Conservation (phyloP, 306 rosid species). For the Inga leiocalycina region DNA sequence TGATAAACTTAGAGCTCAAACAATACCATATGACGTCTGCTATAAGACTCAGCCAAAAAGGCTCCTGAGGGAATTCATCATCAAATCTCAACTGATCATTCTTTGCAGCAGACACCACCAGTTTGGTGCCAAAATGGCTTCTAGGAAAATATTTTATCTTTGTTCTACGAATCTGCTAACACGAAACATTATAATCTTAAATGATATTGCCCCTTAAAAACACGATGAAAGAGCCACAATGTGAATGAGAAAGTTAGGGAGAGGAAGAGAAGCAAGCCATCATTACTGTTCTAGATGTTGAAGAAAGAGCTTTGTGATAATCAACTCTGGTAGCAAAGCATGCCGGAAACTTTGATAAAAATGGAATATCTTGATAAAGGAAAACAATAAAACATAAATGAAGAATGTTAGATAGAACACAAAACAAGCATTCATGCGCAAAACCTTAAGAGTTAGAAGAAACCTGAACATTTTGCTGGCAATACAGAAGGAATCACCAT, state of each 20-base stretch:
- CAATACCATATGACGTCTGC: slow-evolving; percentile 65
- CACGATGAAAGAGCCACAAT: background rate
- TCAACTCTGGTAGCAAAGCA: slow-evolving; percentile 23
- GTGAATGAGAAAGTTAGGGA: slow-evolving; percentile 11
- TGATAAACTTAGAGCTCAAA: slow-evolving; percentile 9
- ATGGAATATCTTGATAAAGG: slow-evolving; percentile 40
- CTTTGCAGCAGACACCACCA: slow-evolving; percentile 43
- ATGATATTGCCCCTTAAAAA: slow-evolving; percentile 19
- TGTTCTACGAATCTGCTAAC: slow-evolving; percentile 45
- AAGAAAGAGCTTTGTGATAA: slow-evolving; percentile 33
- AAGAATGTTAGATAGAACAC: slow-evolving; percentile 18
- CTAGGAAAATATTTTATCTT: slow-evolving; percentile 28
- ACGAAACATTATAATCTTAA: slow-evolving; percentile 23
- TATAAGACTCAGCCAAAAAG: slow-evolving; percentile 55
- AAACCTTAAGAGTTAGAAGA: no score
- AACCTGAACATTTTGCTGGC: slow-evolving; percentile 29
- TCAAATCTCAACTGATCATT: slow-evolving; percentile 44
- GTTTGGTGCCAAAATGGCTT: slow-evolving; percentile 36
- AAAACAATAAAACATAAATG: slow-evolving; percentile 42
- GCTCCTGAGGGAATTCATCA: slow-evolving; percentile 57
- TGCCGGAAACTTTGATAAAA: slow-evolving; percentile 37
- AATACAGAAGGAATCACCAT: slow-evolving; percentile 47
- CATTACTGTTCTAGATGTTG: slow-evolving; percentile 43
- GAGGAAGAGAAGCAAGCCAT: background rate
- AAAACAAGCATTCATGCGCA: background rate